Conservation (phyloP, 768 basidiomycete genomes). For the Pleurotus djamor region DNA sequence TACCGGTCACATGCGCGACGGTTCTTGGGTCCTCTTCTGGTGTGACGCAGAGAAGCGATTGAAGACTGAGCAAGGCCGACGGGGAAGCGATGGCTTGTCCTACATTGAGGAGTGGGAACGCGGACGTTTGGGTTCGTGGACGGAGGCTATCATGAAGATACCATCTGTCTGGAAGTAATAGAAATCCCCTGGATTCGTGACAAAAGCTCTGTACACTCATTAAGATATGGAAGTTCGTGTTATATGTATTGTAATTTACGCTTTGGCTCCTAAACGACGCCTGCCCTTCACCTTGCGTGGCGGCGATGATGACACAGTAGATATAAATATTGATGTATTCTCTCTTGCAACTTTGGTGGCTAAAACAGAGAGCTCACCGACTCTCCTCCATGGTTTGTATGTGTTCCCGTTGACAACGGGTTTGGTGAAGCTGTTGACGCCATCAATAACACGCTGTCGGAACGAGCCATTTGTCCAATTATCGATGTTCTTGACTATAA, state of each 20-base stretch:
- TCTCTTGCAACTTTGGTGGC: conserved; percentile 17
- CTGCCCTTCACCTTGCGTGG: conserved; percentile 12
- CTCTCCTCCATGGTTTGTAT: conserved; percentile 49
- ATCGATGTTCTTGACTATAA: conserved; percentile 53
- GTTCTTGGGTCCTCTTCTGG: conserved; percentile 95
- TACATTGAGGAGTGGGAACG: conserved; percentile 78
- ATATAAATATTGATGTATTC: conserved; percentile 24
- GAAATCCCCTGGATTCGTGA: too few relatives aligned
- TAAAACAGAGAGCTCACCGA: conserved; percentile 25
- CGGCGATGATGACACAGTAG: conserved; percentile 12
- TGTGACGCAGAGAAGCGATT: conserved; percentile 93
- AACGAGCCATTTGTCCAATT: conserved; percentile 47
- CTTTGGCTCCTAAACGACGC: background rate
- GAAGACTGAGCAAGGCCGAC: conserved; percentile 63
- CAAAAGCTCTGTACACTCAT: background rate
- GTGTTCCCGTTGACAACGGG: conserved; percentile 25
- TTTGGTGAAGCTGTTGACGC: conserved; percentile 32
- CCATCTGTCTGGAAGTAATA: conserved; percentile 74
- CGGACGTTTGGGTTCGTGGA: conserved; percentile 71
- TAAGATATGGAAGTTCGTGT: background rate
- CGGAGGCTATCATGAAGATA: conserved; percentile 60
- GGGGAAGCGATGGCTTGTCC: conserved; percentile 61
- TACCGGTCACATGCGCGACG: conserved; percentile 84
- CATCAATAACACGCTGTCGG: conserved; percentile 31
- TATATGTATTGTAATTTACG: too few relatives aligned